A percentile compares a stretch with the other conserved stretches of the same genome.
These are phyloP conservation scores for Cucurbita maxima DNA, from an alignment of 306 rosid genomes.

Conservation along the genomic window DNA sequence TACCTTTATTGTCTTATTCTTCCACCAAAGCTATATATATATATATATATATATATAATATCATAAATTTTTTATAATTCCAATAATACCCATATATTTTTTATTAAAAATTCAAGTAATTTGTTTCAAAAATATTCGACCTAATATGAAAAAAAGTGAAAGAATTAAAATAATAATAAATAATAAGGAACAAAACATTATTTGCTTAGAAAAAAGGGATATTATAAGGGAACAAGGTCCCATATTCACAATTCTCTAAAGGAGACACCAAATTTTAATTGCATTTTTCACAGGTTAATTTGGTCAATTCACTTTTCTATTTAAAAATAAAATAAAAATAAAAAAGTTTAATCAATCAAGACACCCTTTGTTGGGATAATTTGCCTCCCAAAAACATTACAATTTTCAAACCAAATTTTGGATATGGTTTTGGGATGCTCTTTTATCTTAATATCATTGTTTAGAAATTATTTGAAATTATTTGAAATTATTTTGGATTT, in stretches of 20 bases:
- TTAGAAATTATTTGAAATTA: no score
- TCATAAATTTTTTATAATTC: no score
- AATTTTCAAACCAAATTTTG: neutral
- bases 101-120: no score
- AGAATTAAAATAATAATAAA: slow-evolving; percentile 9
- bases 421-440: neutral
- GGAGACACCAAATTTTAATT: slow-evolving; percentile 9
- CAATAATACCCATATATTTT: no score
- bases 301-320: slow-evolving; percentile 16
- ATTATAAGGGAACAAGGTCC: slow-evolving; percentile 45
- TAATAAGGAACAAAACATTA: slow-evolving; percentile 17
- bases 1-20: neutral
- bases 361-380: slow-evolving; percentile 12
- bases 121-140: no score
- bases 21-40: neutral
- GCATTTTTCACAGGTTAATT: neutral
- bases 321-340: no score
- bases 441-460: neutral
- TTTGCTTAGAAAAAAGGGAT: slow-evolving; percentile 15
- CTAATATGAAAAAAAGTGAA: neutral
- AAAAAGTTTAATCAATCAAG: slow-evolving; percentile 7
- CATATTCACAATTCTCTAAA: slow-evolving; percentile 23
- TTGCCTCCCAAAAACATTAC: slow-evolving; percentile 21
- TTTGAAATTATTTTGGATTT: neutral
- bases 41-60: no score